Base-by-base conservation (phyloP, 164 flowering plant species). In the Saururus chinensis region DNA sequence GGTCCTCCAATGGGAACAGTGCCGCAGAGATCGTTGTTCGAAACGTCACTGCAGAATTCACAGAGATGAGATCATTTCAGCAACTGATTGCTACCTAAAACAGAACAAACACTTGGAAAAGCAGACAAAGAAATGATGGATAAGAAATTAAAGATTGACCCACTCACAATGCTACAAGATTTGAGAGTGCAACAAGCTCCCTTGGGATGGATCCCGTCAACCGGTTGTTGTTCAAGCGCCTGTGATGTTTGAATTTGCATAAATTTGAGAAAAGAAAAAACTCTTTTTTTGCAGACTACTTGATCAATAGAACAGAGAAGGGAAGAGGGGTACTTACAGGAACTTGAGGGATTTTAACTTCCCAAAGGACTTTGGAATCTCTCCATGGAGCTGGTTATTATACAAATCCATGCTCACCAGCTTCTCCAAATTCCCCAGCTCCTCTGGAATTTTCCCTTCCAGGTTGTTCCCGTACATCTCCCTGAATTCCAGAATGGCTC, bases 1-100 rank as follows among this genome's bases (percentile, higher is more conserved):
- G 93, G 88, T 6, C 96, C 96, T 70, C 79, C 91, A 42, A 80
- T 76, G 0, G 96, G 93, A 58, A 87, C 82, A 56, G 93, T 89
- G 66, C 93, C 93, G 45, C 96, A 87, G 0, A 89, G 84, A 71
- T 82, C 76, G 61, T 87, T 89, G 69, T 79, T 75, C 8, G 91
- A 87, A 57, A 89, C 86, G 79, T 89, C 93, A 68, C 96, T 89
- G 84, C 78, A 79, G 14, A 55, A 23, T 30, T 23, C 35, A 14
- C 17, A 55, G 35, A 55, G 19, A 24, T 55, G 35, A 23, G 23
- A 53, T 30, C 49, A 12, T 12, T 7, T 17, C 17, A 12, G 17
- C 17, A 45, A 45, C 49, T 12, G 49, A 45, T 1, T 12, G 49
- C 14, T 45, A 8, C 4, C 49, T 12, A 45, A 17, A 17, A 45